Evolutionary conservation across 345 rosid species (phyloP), one percentile per base, ranked within the genome.

Genomic region (Punica granatum): DNA sequence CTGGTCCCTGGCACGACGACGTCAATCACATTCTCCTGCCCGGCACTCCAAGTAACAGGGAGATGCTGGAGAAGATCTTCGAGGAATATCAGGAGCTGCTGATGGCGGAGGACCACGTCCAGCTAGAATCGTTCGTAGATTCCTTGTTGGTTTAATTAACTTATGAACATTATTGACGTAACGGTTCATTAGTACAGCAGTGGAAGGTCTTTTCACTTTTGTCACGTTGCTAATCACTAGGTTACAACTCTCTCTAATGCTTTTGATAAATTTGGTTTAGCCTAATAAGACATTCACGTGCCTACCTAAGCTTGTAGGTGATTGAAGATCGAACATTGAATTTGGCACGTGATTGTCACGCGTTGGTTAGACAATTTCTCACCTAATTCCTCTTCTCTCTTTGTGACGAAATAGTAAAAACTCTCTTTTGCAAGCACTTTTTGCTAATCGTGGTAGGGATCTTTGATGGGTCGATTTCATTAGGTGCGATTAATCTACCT

Each of bases 81-180:
- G 66, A 67, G 60, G 75, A 70, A 35, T 70, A 72, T 26, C 42
- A 69, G 56, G 65, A 64, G 36, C 69, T 79, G 44, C 68, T 75
- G 18, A 48, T 42, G 37, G 35, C 67, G 28, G 70, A 68, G 28
- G 70, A 68, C 31, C 36, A 25, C 42, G 49, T 21, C 11, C 54
- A 56, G 25, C 18, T 42, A 36, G 70, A 68, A 30, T 58, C 64
- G 4, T 68, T 68, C 23, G 51, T 41, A n/a, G 70, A 68, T 54
- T 68, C 70, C 37, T 56, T 68, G 46, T 39, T 58, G 53, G 30
- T 58, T 58, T 58, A 44, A 68, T 16, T 26, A 7, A n/a, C n/a
- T n/a, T n/a, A 11, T 21, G 1, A 51, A 51, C 30, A 15, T 6
- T 23, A 51, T 51, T 3, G 51, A 19, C 23, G n/a, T n/a, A 3